Base-by-base conservation (phyloP, 148 eudicot genomes). In the Fagopyrum tataricum region DNA sequence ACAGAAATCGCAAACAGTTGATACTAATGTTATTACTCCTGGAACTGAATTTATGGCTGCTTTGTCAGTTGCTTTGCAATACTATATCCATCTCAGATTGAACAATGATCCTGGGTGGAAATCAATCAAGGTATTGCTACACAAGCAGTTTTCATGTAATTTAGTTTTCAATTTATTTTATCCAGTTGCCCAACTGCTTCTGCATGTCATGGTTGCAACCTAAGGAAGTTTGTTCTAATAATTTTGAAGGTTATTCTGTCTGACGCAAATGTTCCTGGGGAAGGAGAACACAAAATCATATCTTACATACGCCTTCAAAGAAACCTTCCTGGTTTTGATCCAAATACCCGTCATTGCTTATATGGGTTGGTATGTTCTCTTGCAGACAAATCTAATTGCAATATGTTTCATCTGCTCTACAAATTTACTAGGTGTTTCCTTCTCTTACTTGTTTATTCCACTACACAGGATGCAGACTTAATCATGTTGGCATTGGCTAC, bases 201-300 rank as follows among this genome's bases (percentile, higher is more conserved):
- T 70, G 51, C 72, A 43, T 46, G 14, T 43, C 51, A 20, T 51
- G 43, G 72, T 24, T 18, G 51, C 69, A 70, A 70, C 10, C 17
- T 43, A 44, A 70, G 31, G 51, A 42, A 42, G 26, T 46, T 43
- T 46, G 49, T 20, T 70, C 48, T 70, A n/a, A 70, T 70, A 70
- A 70, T 42, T 18, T 7, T 70, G 85, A 82, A 95, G 99, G 99
- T 95, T 79, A 86, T 95, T 69, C 86, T 95, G 69, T 95, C 99
- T 79, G 99, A 95, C 82, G 99, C 99, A 68, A 95, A 90, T 87
- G 99, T 88, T 76, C 99, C 99, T 78, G 99, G 99, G 77, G 99
- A 95, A 87, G 99, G 99, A 76, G 99, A 95, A 71, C 97, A 95
- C 84, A 95, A 95, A 80, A 87, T 95, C 68, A 95, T 95, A 97